Base-by-base conservation (phyloP, 495 filamentous ascomycete species). In the Talaromyces wortmannii region DNA sequence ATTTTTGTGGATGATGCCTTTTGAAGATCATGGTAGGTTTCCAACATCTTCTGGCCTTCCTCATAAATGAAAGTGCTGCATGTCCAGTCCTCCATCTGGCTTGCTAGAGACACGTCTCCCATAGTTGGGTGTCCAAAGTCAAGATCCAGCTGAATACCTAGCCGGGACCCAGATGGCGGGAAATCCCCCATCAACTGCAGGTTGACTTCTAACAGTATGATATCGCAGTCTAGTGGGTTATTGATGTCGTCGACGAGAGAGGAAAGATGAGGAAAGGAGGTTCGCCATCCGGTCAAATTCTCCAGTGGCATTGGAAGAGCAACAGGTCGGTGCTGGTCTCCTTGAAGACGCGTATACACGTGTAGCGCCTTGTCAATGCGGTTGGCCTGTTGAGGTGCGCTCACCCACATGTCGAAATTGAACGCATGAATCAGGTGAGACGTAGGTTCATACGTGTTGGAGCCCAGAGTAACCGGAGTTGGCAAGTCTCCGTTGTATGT, bases 391-490 rank as follows among this genome's bases (percentile, higher is more conserved):
- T 75, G 64, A 23, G 71, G 75, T 6, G 67, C 64, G 52, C 67
- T 71, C 7, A 82, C 68, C 71, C 70, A 78, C 78, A 82, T 81
- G 48, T 72, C 70, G 57, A 82, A 81, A 29, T 67, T 69, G 52
- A 80, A 69, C 29, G 68, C 68, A 54, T 72, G 67, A 31, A 81
- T 63, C 11, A 59, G 60, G 43, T 71, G 67, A 31, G 62, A 48
- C 18, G 62, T 62, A 6, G 63, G 48, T 8, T 69, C 66, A 31
- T 72, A 71, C 58, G 69, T 63, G 48, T 60, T 74, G 2, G 68
- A 67, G 16, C 66, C 70, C 17, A 74, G 55, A 6, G 64, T 69
- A 50, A 71, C 67, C 45, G 76, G 65, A 6, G 67, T 63, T 3
- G 74, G 67, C 6, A 77, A 56, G 33, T 75, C 71, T 15, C 64